These are phyloP conservation scores for Psophocarpus tetragonolobus DNA, from an alignment of 306 rosid genomes.

Conservation along the genomic window DNA sequence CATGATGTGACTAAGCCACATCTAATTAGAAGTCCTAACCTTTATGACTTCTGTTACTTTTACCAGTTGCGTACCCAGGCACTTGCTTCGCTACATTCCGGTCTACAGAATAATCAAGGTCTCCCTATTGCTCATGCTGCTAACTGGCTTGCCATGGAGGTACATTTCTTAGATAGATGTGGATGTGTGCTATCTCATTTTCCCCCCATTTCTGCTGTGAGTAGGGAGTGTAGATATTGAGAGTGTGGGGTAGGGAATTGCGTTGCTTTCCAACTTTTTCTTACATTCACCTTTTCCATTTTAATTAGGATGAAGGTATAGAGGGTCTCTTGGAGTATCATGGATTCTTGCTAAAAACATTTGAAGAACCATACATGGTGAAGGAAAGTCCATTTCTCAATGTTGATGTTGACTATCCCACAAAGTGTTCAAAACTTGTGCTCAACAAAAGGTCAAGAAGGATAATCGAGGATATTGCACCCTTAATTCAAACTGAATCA, in stretches of 20 bases:
- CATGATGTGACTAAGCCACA: constrained; percentile 12
- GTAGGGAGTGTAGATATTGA: not conserved
- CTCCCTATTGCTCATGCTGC: constrained; percentile 76
- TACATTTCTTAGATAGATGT: constrained; percentile 42
- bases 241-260: not conserved
- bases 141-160: constrained; percentile 97
- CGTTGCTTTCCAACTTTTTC: constrained; percentile 27
- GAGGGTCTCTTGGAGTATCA: constrained; percentile 80
- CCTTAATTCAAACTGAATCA: constrained; percentile 41
- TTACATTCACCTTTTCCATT: constrained; percentile 34
- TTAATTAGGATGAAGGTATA: constrained; percentile 77
- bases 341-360: constrained; percentile 68
- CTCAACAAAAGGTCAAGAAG: constrained; percentile 66
- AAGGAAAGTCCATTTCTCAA: constrained; percentile 87
- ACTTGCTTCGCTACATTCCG: constrained; percentile 91
- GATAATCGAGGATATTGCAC: constrained; percentile 60
- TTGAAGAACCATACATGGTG: constrained; percentile 83
- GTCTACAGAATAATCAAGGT: constrained; percentile 91
- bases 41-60: constrained; percentile 36
- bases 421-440: constrained; percentile 84
- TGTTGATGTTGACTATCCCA: constrained; percentile 72
- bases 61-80: constrained; percentile 90
- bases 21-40: constrained; percentile 23
- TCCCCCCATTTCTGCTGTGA: not conserved
- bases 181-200: constrained; percentile 19